A percentile compares a stretch with the other conserved stretches of the same genome.
Evolutionary conservation across 2,329 filamentous ascomycete species (phyloP).

Genomic region (Reticulascus tulasneorum): DNA sequence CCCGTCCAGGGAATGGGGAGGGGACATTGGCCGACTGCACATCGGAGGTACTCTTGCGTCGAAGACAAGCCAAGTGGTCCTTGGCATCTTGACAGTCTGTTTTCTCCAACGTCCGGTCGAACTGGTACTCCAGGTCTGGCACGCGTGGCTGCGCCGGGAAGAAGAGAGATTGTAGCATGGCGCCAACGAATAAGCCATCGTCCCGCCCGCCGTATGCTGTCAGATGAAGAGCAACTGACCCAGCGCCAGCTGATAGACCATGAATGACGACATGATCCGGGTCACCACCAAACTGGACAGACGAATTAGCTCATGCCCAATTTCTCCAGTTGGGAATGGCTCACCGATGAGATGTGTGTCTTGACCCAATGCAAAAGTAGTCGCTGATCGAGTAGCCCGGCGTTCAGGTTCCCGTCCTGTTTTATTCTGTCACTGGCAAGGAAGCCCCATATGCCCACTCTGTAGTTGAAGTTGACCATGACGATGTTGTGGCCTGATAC

Average conservation of each 20-base stretch:
- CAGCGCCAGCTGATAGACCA: conserved; percentile 58
- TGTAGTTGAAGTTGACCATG: conserved; percentile 60
- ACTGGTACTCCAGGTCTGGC: conserved; percentile 44
- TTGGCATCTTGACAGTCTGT: conserved; percentile 29
- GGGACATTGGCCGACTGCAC: conserved; percentile 39
- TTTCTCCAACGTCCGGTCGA: conserved; percentile 30
- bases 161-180: conserved; percentile 44
- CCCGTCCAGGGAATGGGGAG: conserved; percentile 34
- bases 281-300: conserved; percentile 50
- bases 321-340: neutral
- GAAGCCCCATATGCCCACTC: conserved; percentile 60
- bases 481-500: conserved; percentile 43
- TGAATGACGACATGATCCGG: conserved; percentile 56
- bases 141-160: conserved; percentile 44
- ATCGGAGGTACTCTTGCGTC: conserved; percentile 24
- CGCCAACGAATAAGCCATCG: conserved; percentile 42
- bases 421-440: conserved; percentile 54
- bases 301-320: neutral
- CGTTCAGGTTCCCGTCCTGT: conserved; percentile 55
- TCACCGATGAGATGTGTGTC: conserved; percentile 48
- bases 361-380: conserved; percentile 58
- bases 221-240: conserved; percentile 51
- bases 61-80: conserved; percentile 38
- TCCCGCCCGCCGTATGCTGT: conserved; percentile 41
- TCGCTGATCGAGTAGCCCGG: conserved; percentile 60